These are phyloP conservation scores for Fusarium austroafricanum DNA, from an alignment of 2,329 filamentous ascomycete species.

Conservation along the genomic window DNA sequence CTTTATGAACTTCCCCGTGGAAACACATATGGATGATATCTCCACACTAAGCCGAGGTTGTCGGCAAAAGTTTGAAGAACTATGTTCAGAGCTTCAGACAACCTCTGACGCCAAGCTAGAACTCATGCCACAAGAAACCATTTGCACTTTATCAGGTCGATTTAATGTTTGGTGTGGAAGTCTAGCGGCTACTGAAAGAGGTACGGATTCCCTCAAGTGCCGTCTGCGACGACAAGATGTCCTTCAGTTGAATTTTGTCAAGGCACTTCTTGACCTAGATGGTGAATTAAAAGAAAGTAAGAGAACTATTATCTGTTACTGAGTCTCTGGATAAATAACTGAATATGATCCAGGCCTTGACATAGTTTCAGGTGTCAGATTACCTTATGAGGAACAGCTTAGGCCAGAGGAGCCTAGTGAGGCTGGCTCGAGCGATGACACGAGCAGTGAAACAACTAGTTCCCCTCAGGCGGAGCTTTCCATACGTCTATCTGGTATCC, in stretches of 20 bases:
- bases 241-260: not conserved
- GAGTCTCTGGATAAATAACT: too few species aligned
- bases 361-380: not conserved
- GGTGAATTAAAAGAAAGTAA: not conserved
- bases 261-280: not conserved
- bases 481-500: not conserved
- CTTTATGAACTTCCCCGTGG: too few species aligned
- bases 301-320: too few species aligned
- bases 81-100: too few species aligned
- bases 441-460: not conserved
- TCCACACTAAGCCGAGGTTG: too few species aligned
- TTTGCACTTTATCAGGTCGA: not conserved
- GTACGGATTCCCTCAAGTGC: not conserved
- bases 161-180: not conserved
- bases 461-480: not conserved
- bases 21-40: too few species aligned
- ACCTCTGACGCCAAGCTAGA: not conserved
- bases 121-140: not conserved
- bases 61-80: too few species aligned
- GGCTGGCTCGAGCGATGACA: not conserved
- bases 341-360: not conserved
- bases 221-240: not conserved
- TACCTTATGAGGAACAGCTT: not conserved
- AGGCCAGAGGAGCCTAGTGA: too few species aligned
- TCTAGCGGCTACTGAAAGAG: not conserved